These are phyloP conservation scores for Straminergon stramineum DNA, from an alignment of 225 moss, liverwort and hornwort genomes.

Conservation along the genomic window DNA sequence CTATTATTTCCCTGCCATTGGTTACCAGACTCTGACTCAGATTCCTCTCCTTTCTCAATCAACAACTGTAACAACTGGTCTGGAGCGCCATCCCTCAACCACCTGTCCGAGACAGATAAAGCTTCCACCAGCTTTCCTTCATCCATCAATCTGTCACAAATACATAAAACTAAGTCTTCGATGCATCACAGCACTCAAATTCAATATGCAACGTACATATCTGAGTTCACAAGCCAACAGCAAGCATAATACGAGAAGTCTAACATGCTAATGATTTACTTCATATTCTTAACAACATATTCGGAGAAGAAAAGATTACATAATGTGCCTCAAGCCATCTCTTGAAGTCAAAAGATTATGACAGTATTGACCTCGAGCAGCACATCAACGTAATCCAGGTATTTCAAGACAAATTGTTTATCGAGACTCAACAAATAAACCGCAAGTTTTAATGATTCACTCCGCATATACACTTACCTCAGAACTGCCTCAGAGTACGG, in stretches of 20 bases:
- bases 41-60: conserved; percentile 82
- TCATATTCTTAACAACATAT: not conserved
- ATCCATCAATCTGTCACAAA: conserved; percentile 66
- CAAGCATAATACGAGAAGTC: not conserved
- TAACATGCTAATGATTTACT: not conserved
- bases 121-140: conserved; percentile 93
- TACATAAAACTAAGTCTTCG: not conserved
- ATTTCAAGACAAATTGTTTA: not conserved
- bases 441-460: not conserved
- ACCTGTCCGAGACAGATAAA: conserved; percentile 83
- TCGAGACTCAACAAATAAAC: not conserved
- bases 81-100: conserved; percentile 87
- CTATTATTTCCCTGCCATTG: conserved; percentile 69
- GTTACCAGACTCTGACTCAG: conserved; percentile 39
- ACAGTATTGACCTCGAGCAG: not conserved
- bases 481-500: conserved; percentile 81
- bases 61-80: conserved; percentile 80
- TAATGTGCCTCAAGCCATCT: not conserved
- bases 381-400: not conserved
- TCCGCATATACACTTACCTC: conserved; percentile 31
- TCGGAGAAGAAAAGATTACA: not conserved
- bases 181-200: not conserved
- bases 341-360: not conserved
- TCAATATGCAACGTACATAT: not conserved
- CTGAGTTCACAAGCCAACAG: not conserved